Conservation (phyloP, 108 stramenopile genomes). For the Skeletonema costatum region DNA sequence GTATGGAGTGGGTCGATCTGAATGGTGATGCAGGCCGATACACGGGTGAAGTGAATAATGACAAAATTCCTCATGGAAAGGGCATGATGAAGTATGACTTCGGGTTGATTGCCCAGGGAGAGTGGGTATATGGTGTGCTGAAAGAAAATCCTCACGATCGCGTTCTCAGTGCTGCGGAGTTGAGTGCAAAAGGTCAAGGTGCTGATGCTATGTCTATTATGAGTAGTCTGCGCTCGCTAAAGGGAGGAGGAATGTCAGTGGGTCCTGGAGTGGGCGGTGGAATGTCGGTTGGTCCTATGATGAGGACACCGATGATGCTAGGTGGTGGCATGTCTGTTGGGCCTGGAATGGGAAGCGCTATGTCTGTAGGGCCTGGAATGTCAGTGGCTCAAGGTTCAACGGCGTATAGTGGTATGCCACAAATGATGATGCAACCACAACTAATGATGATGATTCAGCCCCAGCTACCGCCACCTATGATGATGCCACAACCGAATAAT, state of each 20-base stretch:
- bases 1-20: slow-evolving; percentile 12
- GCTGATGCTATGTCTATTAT: neutral
- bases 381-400: neutral
- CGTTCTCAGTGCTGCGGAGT: slow-evolving; percentile 28
- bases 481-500: neutral
- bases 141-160: slow-evolving; percentile 35
- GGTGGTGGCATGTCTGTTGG: neutral
- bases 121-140: slow-evolving; percentile 47
- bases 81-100: slow-evolving; percentile 60
- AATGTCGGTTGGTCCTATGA: neutral
- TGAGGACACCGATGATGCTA: neutral
- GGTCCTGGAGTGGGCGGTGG: neutral
- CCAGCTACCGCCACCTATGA: neutral
- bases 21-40: slow-evolving; percentile 3
- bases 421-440: neutral
- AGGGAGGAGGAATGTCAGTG: neutral
- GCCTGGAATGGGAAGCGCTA: neutral
- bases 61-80: slow-evolving; percentile 43
- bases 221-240: neutral
- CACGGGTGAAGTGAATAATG: neutral
- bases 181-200: neutral
- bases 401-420: neutral
- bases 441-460: neutral
- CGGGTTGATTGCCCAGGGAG: slow-evolving; percentile 51
- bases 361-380: neutral